A percentile compares a stretch with the other conserved stretches of the same genome.
phyloP scores from a whole-genome alignment of 1,284 basidiomycete species.

The Pseudozyma thailandica region DNA sequence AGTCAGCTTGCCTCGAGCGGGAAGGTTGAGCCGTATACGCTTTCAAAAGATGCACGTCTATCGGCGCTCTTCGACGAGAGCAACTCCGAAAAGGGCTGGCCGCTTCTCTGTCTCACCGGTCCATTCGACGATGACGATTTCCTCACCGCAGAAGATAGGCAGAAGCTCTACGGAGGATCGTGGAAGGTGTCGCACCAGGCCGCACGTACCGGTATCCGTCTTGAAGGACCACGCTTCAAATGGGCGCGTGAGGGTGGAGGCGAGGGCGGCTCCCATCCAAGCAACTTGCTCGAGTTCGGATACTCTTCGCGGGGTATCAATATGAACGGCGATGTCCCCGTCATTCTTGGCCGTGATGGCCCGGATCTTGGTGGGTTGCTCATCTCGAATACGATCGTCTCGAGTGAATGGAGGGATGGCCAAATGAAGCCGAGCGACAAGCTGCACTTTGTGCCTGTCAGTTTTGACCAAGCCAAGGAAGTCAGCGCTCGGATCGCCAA shows the following conservation, averaged over 20 bases:
- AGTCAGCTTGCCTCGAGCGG: constrained; percentile 14
- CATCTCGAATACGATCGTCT: constrained; percentile 72
- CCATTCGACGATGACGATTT: constrained; percentile 76
- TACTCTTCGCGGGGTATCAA: constrained; percentile 75
- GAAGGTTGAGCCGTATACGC: constrained; percentile 1
- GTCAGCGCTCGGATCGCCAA: constrained; percentile 36
- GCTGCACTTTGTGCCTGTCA: constrained; percentile 72
- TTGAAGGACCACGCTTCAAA: constrained; percentile 51
- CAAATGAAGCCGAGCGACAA: constrained; percentile 74
- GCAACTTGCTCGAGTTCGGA: constrained; percentile 78
- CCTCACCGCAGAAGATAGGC: constrained; percentile 69
- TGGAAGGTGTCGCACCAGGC: constrained; percentile 53
- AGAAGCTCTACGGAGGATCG: constrained; percentile 15
- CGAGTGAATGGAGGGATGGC: constrained; percentile 74
- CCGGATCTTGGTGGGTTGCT: constrained; percentile 71
- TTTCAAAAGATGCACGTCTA: constrained; percentile 8
- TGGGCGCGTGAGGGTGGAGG: constrained; percentile 77
- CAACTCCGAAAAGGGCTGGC: constrained; percentile 68
- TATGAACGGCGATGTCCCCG: constrained; percentile 79
- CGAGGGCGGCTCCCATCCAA: constrained; percentile 78
- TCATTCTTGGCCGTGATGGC: constrained; percentile 75
- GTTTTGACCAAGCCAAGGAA: constrained; percentile 70
- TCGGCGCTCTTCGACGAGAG: constrained; percentile 13
- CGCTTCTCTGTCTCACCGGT: constrained; percentile 74
- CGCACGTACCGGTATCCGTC: constrained; percentile 68